Evolutionary conservation across 2,329 filamentous ascomycete genomes (phyloP).

Genomic region (Incumbomyces lentus): DNA sequence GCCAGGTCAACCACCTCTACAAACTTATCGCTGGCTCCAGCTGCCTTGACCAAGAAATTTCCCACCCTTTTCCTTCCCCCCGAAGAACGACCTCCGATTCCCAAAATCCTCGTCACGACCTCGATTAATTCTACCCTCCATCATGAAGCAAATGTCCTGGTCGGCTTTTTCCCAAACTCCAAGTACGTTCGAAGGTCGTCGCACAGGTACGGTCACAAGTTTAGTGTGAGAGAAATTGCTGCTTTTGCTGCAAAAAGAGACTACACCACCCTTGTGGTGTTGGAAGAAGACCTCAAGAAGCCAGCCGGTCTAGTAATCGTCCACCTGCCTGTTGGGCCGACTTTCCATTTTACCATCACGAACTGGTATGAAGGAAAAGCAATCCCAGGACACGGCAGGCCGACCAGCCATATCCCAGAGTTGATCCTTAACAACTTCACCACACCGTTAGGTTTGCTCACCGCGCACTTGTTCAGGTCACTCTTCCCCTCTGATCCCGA

Average conservation of each 20-base stretch:
- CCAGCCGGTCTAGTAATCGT: slow-evolving; percentile 74
- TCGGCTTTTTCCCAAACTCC: slow-evolving; percentile 68
- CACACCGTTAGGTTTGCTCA: slow-evolving; percentile 79
- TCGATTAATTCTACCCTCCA: slow-evolving; percentile 82
- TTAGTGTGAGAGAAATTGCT: slow-evolving; percentile 82
- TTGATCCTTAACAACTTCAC: slow-evolving; percentile 89
- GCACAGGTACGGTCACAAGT: slow-evolving; percentile 79
- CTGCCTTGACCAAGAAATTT: slow-evolving; percentile 51
- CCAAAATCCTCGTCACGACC: slow-evolving; percentile 88
- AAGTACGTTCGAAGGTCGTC: slow-evolving; percentile 75
- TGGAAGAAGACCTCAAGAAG: slow-evolving; percentile 82
- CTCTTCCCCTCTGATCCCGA: slow-evolving; percentile 75
- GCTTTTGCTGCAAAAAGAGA: slow-evolving; percentile 71
- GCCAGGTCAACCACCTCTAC: slow-evolving; percentile 47
- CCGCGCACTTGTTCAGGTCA: slow-evolving; percentile 71
- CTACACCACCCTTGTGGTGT: slow-evolving; percentile 72
- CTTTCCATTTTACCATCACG: slow-evolving; percentile 82
- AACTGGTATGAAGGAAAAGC: slow-evolving; percentile 86
- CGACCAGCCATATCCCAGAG: slow-evolving; percentile 84
- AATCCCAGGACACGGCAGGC: slow-evolving; percentile 79
- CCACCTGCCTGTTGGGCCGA: slow-evolving; percentile 73
- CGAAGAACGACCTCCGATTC: slow-evolving; percentile 38
- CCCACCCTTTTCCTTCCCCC: slow-evolving; percentile 42
- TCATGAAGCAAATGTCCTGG: slow-evolving; percentile 66
- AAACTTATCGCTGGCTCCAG: slow-evolving; percentile 50